A percentile compares a stretch with the other conserved stretches of the same genome.
These are phyloP conservation scores for Aspergillus sp. DNA, from an alignment of 2,329 filamentous ascomycete genomes.

Conservation along the genomic window DNA sequence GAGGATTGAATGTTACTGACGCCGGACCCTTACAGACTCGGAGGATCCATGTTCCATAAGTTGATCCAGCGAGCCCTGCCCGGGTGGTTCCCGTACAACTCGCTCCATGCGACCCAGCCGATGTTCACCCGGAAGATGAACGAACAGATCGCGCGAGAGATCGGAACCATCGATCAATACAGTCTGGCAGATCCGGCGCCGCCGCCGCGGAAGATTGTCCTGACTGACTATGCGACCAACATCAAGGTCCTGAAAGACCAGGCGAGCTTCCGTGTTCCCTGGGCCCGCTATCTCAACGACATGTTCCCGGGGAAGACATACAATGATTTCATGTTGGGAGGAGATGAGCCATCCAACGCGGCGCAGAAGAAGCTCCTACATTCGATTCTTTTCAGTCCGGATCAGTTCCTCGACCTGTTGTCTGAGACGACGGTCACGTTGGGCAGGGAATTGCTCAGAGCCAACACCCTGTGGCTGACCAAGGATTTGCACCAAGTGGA, in stretches of 20 bases:
- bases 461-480: slow-evolving; percentile 17
- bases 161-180: slow-evolving; percentile 19
- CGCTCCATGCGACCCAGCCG: slow-evolving; percentile 26
- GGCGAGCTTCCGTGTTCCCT: slow-evolving; percentile 22
- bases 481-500: slow-evolving; percentile 23
- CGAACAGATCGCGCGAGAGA: slow-evolving; percentile 20
- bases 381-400: slow-evolving; percentile 18
- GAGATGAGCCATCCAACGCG: slow-evolving; percentile 14
- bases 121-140: slow-evolving; percentile 28
- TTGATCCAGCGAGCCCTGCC: slow-evolving; percentile 30
- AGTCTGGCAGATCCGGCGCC: slow-evolving; percentile 19
- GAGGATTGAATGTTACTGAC: not conserved
- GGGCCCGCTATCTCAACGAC: slow-evolving; percentile 19
- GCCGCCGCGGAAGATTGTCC: slow-evolving; percentile 15
- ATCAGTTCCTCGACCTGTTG: slow-evolving; percentile 18
- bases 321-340: slow-evolving; percentile 20
- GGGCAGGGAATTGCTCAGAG: slow-evolving; percentile 20
- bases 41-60: slow-evolving; percentile 30
- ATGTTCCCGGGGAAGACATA: slow-evolving; percentile 18
- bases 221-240: slow-evolving; percentile 19
- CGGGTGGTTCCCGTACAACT: slow-evolving; percentile 26
- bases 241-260: slow-evolving; percentile 20
- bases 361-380: slow-evolving; percentile 20
- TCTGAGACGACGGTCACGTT: slow-evolving; percentile 13
- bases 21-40: slow-evolving; percentile 9